phyloP scores from a whole-genome alignment of 371 early-diverging fungal species.

The Fennellomyces sp. region DNA sequence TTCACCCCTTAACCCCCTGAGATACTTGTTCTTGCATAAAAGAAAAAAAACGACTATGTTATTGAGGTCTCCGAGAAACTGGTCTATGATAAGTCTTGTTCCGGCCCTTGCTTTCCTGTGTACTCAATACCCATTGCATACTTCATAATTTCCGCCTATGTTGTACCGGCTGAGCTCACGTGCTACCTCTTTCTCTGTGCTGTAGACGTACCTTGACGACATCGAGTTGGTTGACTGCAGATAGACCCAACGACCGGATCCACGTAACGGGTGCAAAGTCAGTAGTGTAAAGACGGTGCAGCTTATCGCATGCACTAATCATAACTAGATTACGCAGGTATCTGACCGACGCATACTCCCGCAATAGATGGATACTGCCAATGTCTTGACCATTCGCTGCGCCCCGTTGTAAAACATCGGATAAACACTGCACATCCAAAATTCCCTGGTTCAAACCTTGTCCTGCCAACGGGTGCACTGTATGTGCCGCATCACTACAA shows the following conservation, averaged over 20 bases:
- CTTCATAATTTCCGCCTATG: slow-evolving; percentile 61
- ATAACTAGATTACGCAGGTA: slow-evolving; percentile 82
- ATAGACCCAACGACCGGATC: slow-evolving; percentile 71
- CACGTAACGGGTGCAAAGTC: slow-evolving; percentile 63
- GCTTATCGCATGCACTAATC: slow-evolving; percentile 82
- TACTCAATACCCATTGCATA: slow-evolving; percentile 67
- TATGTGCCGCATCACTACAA: slow-evolving; percentile 97
- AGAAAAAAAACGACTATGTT: neutral
- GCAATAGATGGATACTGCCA: slow-evolving; percentile 65
- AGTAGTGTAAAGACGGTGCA: slow-evolving; percentile 78
- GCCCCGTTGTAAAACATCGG: slow-evolving; percentile 64
- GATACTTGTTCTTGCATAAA: neutral
- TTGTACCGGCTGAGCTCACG: neutral
- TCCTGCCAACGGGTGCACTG: slow-evolving; percentile 95
- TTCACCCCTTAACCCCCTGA: no score
- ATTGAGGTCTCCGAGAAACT: no score
- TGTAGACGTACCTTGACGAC: slow-evolving; percentile 66
- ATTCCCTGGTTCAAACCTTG: slow-evolving; percentile 96
- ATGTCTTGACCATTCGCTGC: slow-evolving; percentile 80
- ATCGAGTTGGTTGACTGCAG: slow-evolving; percentile 62
- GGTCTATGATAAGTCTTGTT: no score
- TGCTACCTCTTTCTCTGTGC: neutral
- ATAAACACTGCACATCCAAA: slow-evolving; percentile 79
- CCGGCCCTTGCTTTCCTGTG: neutral
- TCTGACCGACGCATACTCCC: slow-evolving; percentile 77